phyloP scores from a whole-genome alignment of 805 yeast species.

The Starmerella bombi region DNA sequence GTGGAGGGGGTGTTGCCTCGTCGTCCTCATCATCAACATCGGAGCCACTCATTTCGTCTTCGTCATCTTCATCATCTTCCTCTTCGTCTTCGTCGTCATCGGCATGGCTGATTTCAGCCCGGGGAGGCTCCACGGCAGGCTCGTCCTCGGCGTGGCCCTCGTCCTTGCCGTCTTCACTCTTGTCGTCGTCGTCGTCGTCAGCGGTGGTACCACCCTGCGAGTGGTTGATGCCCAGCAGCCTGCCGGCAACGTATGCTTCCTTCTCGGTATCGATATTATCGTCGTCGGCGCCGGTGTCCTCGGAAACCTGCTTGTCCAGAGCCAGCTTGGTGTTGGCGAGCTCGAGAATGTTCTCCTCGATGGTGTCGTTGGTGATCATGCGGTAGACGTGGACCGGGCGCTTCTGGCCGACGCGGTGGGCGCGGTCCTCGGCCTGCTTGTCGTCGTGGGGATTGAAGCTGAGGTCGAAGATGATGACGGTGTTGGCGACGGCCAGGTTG shows the following conservation, averaged over 20 bases:
- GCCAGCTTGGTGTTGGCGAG: constrained; percentile 85
- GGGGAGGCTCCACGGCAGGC: background rate
- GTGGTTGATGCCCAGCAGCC: constrained; percentile 22
- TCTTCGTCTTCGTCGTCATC: constrained; percentile 3
- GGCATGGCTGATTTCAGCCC: background rate
- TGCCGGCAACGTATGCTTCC: constrained; percentile 29
- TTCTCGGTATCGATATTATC: constrained; percentile 27
- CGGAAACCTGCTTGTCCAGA: constrained; percentile 44
- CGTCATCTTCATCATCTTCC: background rate
- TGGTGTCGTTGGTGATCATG: constrained; percentile 56
- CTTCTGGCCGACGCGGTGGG: constrained; percentile 93
- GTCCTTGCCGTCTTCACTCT: constrained; percentile 1
- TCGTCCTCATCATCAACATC: constrained; percentile 2
- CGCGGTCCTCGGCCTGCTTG: constrained; percentile 96
- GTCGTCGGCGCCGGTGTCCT: constrained; percentile 23
- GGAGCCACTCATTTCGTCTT: background rate
- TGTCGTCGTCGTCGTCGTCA: constrained; percentile 2
- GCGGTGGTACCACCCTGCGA: background rate
- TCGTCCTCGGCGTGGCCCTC: background rate
- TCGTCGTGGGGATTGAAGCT: constrained; percentile 98
- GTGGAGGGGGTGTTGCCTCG: background rate
- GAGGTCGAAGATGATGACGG: constrained; percentile 82
- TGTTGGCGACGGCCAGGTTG: constrained; percentile 87
- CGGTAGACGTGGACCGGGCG: constrained; percentile 70
- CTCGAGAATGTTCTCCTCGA: constrained; percentile 78